phyloP scores from a whole-genome alignment of 495 filamentous ascomycete genomes.

The Cryomyces antarcticus region DNA sequence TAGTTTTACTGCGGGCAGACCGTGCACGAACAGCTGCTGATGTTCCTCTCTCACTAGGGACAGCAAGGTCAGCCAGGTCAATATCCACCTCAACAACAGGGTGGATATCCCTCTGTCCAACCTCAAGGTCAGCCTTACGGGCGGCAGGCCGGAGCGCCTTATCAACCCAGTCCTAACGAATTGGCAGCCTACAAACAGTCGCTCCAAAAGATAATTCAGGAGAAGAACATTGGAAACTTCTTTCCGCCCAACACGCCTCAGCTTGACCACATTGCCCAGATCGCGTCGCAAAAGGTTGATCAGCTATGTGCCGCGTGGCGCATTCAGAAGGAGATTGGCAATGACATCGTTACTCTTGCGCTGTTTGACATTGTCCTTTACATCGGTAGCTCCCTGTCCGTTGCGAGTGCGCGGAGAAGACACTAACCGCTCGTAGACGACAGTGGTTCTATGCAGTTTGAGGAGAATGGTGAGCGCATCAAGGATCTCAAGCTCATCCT shows the following conservation, averaged over 20 bases:
- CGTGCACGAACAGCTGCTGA: background rate
- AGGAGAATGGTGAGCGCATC: constrained; percentile 44
- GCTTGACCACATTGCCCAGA: constrained; percentile 21
- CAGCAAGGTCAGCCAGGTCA: constrained; percentile 2
- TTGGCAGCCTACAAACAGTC: constrained; percentile 31
- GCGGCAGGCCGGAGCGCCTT: constrained; percentile 5
- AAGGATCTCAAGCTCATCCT: constrained; percentile 44
- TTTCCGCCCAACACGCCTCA: constrained; percentile 32
- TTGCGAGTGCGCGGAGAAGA: background rate
- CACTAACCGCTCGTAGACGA: constrained; percentile 26
- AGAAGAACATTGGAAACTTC: constrained; percentile 35
- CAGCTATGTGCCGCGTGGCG: constrained; percentile 32
- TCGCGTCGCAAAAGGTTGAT: constrained; percentile 25
- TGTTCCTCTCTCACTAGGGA: background rate
- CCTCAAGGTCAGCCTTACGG: constrained; percentile 1
- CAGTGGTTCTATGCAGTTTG: constrained; percentile 50
- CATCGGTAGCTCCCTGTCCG: constrained; percentile 22
- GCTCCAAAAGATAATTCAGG: constrained; percentile 31
- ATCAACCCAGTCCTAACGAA: constrained; percentile 25
- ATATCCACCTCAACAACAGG: constrained; percentile 9
- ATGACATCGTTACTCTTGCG: constrained; percentile 45
- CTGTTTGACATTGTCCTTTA: constrained; percentile 49
- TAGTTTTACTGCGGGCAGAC: background rate
- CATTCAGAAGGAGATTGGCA: constrained; percentile 39
- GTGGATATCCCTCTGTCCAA: constrained; percentile 1